Evolutionary conservation across 768 basidiomycete genomes (phyloP).

Genomic region (Amanita pallidorosea): DNA sequence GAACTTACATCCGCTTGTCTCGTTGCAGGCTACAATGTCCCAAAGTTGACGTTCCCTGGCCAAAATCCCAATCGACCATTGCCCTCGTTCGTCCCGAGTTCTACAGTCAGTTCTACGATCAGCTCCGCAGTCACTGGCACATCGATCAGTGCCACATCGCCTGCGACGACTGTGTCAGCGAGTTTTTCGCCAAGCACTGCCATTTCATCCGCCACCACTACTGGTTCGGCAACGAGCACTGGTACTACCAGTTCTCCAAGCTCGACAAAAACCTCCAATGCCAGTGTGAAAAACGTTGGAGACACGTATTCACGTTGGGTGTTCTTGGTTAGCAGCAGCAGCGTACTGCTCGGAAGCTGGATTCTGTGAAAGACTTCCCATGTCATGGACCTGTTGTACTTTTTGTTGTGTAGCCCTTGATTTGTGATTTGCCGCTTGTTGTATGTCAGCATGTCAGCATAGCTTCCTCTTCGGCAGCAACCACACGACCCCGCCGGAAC

Average conservation of each 20-base stretch:
- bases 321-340: not conserved
- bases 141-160: not conserved
- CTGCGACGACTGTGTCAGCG: too few relatives aligned
- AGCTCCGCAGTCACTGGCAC: not conserved
- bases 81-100: slow-evolving; percentile 7
- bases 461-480: too few relatives aligned
- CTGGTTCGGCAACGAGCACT: not conserved
- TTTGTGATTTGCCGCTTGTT: too few relatives aligned
- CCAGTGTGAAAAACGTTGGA: too few relatives aligned
- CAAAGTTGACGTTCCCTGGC: slow-evolving; percentile 18
- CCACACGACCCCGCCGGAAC: too few relatives aligned
- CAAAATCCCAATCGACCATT: slow-evolving; percentile 16
- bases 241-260: not conserved
- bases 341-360: not conserved
- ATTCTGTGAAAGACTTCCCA: not conserved
- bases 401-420: too few relatives aligned
- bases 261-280: not conserved
- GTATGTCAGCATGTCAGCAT: too few relatives aligned
- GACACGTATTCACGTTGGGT: not conserved
- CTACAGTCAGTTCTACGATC: not conserved
- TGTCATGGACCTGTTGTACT: too few relatives aligned
- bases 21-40: slow-evolving; percentile 8
- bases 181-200: not conserved
- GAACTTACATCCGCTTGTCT: not conserved
- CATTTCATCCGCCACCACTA: not conserved